Conservation (phyloP, 2,329 filamentous ascomycete genomes). For the Aspergillus quadricinctus region DNA sequence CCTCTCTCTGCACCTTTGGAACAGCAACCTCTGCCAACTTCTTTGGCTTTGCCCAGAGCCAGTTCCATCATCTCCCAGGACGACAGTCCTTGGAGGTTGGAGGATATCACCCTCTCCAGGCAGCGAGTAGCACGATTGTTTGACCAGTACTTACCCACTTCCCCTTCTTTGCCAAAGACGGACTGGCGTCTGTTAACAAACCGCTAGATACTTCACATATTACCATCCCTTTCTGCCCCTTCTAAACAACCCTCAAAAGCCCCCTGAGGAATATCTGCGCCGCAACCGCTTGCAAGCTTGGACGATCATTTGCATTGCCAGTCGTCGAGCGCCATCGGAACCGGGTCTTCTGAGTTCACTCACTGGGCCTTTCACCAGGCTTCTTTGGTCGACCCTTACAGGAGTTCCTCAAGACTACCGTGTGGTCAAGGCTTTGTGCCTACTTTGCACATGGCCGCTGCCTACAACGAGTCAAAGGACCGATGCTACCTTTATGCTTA, state of each 20-base stretch:
- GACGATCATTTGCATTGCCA: conserved; percentile 59
- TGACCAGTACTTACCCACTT: conserved; percentile 31
- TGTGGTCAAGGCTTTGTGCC: conserved; percentile 58
- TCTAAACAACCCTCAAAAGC: conserved; percentile 53
- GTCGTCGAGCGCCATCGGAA: conserved; percentile 54
- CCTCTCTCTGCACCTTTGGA: conserved; percentile 34
- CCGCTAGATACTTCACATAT: conserved; percentile 54
- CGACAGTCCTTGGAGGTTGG: conserved; percentile 46
- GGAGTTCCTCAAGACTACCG: conserved; percentile 59
- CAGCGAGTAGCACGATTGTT: conserved; percentile 40
- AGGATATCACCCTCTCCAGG: conserved; percentile 39
- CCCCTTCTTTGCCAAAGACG: not conserved
- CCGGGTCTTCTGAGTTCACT: conserved; percentile 50
- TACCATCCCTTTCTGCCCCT: conserved; percentile 63
- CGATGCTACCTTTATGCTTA: conserved; percentile 61
- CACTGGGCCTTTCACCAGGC: conserved; percentile 48
- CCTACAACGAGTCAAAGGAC: conserved; percentile 58
- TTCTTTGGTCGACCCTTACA: conserved; percentile 57
- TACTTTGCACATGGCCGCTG: conserved; percentile 61
- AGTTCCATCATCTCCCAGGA: conserved; percentile 35
- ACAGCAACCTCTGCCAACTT: conserved; percentile 28
- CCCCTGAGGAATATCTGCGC: conserved; percentile 54
- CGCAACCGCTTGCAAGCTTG: conserved; percentile 59
- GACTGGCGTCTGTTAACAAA: conserved; percentile 24
- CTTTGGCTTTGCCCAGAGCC: conserved; percentile 29